Evolutionary conservation across 2,329 filamentous ascomycete genomes (phyloP), one percentile per base, ranked within the genome.

Genomic region (Aphanocladium album): DNA sequence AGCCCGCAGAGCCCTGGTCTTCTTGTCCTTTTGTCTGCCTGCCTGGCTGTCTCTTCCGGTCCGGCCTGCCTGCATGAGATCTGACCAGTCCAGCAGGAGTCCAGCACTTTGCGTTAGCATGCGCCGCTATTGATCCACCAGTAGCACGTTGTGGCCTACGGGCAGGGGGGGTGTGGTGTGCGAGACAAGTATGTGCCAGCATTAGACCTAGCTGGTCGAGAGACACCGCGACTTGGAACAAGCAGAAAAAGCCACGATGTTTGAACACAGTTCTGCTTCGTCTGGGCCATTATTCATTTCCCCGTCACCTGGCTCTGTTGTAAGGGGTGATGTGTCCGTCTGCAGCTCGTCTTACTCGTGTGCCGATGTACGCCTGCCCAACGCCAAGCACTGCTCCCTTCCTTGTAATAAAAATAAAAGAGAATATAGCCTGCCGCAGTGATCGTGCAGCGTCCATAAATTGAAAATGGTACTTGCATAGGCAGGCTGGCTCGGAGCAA

Each of bases 401-500:
- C 17, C 23, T 23, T 30, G 37, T 53, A 41, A 41, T 14, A 41
- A 41, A 53, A 53, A 17, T 9, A 53, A 39, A 41, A 41, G n/a
- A n/a, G n/a, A n/a, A n/a, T n/a, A n/a, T n/a, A n/a, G n/a, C n/a
- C n/a, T n/a, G n/a, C n/a, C n/a, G n/a, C n/a, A 23, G 52, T 55
- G 53, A 56, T 47, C 27, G 27, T 25, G 25, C 4, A 47, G 19
- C 27, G 43, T 21, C n/a, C n/a, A n/a, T n/a, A 19, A 33, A 45
- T 56, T 39, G 25, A 17, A 45, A n/a, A 30, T 21, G 5, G 39
- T 25, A 39, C 25, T n/a, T 37, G 54, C 14, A 25, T 30, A 46
- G 43, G 41, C 41, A n/a, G n/a, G n/a, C n/a, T n/a, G n/a, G n/a
- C n/a, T n/a, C 54, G 54, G 54, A 57, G 54, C 41, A 57, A 57